phyloP scores from a whole-genome alignment of 352 stramenopile species.

The Phytophthora pluvialis region DNA sequence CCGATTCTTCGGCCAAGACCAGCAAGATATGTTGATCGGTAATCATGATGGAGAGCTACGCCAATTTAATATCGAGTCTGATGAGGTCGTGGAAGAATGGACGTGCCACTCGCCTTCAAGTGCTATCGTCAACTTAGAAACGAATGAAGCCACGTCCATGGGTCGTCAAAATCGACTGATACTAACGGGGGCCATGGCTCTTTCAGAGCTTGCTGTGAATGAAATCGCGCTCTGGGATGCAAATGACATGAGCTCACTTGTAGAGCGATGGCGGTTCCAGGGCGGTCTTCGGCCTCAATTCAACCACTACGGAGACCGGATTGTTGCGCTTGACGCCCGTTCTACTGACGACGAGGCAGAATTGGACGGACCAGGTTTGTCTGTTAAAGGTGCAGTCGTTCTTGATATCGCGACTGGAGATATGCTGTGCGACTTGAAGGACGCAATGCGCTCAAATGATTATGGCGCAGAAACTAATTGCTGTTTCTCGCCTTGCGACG shows the following conservation, averaged over 20 bases:
- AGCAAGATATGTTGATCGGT: slow-evolving; percentile 74
- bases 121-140: slow-evolving; percentile 71
- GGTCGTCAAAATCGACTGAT: slow-evolving; percentile 57
- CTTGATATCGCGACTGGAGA: slow-evolving; percentile 74
- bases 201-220: slow-evolving; percentile 55
- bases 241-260: slow-evolving; percentile 57
- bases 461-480: slow-evolving; percentile 84
- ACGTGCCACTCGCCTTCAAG: slow-evolving; percentile 75
- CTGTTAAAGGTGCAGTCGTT: slow-evolving; percentile 62
- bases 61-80: slow-evolving; percentile 63
- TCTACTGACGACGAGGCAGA: slow-evolving; percentile 41
- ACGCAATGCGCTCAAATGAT: slow-evolving; percentile 71
- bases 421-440: slow-evolving; percentile 66
- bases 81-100: slow-evolving; percentile 79
- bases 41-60: slow-evolving; percentile 77
- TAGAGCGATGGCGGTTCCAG: slow-evolving; percentile 69
- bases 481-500: slow-evolving; percentile 75
- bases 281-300: slow-evolving; percentile 69
- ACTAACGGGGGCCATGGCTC: slow-evolving; percentile 55
- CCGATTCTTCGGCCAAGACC: slow-evolving; percentile 68
- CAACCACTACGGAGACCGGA: slow-evolving; percentile 77
- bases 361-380: slow-evolving; percentile 29
- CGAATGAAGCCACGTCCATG: slow-evolving; percentile 69
- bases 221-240: slow-evolving; percentile 83
- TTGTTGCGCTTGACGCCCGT: slow-evolving; percentile 72